Conservation (phyloP, 768 basidiomycete genomes). For the Cubamyces sp. region DNA sequence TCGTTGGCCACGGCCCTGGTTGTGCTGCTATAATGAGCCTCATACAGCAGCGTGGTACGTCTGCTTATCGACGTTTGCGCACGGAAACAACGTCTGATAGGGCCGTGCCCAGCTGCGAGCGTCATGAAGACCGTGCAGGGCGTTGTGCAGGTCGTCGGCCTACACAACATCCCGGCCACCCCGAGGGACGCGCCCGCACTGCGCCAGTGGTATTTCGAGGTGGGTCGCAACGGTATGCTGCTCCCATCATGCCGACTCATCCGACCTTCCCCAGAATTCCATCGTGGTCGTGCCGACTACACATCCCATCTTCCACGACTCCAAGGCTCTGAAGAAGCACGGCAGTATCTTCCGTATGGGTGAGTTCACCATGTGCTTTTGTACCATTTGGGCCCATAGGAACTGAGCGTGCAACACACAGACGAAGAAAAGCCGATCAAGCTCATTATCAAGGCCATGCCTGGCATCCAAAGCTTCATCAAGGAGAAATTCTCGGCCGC, state of each 20-base stretch:
- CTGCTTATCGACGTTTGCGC: background rate
- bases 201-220: slow-evolving; percentile 75
- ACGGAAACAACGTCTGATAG: background rate
- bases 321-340: slow-evolving; percentile 57
- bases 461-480: slow-evolving; percentile 63
- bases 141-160: slow-evolving; percentile 80
- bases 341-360: slow-evolving; percentile 68
- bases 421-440: slow-evolving; percentile 77
- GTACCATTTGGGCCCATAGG: background rate
- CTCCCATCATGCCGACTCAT: background rate
- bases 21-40: slow-evolving; percentile 78
- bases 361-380: slow-evolving; percentile 36
- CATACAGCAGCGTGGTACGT: slow-evolving; percentile 68
- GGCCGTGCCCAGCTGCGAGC: slow-evolving; percentile 42
- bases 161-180: slow-evolving; percentile 54
- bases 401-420: slow-evolving; percentile 32
- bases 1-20: slow-evolving; percentile 89
- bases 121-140: slow-evolving; percentile 68
- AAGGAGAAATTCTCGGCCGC: slow-evolving; percentile 6
- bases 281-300: slow-evolving; percentile 67
- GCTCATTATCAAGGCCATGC: slow-evolving; percentile 69
- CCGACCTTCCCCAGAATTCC: slow-evolving; percentile 56
- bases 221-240: slow-evolving; percentile 33
- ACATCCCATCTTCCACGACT: slow-evolving; percentile 53
- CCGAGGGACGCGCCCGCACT: slow-evolving; percentile 61